These are phyloP conservation scores for Leishmania aethiopica DNA, from an alignment of 208 protist genomes.

Conservation along the genomic window DNA sequence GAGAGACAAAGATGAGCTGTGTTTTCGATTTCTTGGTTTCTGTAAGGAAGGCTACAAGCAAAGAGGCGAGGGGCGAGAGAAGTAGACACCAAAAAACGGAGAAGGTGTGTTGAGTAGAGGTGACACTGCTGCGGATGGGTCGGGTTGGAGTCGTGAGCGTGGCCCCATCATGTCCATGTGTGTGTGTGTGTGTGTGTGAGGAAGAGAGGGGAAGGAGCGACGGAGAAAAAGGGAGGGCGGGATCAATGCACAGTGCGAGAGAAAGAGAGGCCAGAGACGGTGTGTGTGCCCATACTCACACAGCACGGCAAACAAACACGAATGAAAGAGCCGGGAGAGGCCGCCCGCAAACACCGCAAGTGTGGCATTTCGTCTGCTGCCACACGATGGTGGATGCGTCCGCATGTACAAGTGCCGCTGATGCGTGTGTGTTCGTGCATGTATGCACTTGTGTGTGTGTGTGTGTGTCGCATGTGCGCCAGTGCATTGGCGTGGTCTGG, in stretches of 20 bases:
- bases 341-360: neutral
- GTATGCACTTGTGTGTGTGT: neutral
- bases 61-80: neutral
- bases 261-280: neutral
- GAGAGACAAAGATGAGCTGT: neutral
- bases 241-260: constrained; percentile 8
- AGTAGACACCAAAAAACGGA: constrained; percentile 8
- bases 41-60: neutral
- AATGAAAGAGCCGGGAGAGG: neutral
- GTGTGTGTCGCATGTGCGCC: neutral
- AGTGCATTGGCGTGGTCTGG: neutral
- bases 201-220: neutral
- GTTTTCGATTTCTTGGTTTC: constrained; percentile 19
- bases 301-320: neutral
- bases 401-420: neutral
- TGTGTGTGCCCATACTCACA: neutral
- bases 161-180: neutral
- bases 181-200: neutral
- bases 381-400: neutral
- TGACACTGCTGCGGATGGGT: constrained; percentile 3
- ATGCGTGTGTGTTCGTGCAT: neutral
- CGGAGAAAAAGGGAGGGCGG: constrained; percentile 9
- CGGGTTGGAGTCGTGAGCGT: neutral
- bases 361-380: neutral
- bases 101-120: constrained; percentile 4